Percentiles rank a stretch among this genome's conserved stretches.
Conservation (phyloP, 345 rosid genomes). For the Brassica rapa region DNA sequence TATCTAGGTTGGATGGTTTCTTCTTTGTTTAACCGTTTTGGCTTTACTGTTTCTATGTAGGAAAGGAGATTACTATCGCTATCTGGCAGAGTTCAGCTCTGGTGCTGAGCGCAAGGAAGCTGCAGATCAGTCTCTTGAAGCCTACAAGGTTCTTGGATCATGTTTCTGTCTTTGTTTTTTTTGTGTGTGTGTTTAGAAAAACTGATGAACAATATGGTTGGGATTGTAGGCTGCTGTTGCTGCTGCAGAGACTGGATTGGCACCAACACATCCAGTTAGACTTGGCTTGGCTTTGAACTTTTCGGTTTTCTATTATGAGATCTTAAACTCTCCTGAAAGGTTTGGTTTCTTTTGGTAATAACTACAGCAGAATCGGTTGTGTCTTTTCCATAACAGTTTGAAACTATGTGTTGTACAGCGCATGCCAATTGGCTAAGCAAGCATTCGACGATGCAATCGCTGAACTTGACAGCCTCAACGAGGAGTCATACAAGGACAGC, state of each 20-base stretch:
- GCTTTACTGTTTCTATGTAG: conserved; percentile 28
- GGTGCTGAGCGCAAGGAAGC: conserved; percentile 57
- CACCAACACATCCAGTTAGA: conserved; percentile 62
- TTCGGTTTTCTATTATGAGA: conserved; percentile 62
- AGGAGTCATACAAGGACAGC: conserved; percentile 98
- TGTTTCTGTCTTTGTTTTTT: background rate
- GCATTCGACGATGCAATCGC: conserved; percentile 99
- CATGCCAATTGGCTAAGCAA: conserved; percentile 98
- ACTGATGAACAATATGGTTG: conserved; percentile 5
- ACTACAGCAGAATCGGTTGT: background rate
- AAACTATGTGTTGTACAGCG: conserved; percentile 50
- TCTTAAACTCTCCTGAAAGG: conserved; percentile 60
- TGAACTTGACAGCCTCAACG: conserved; percentile 89
- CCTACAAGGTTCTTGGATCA: conserved; percentile 43
- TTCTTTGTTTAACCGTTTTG: too few species aligned
- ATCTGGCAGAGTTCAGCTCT: conserved; percentile 57
- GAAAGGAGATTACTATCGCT: conserved; percentile 64
- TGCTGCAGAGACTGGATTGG: conserved; percentile 52
- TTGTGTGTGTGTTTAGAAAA: background rate
- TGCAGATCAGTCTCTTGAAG: conserved; percentile 56
- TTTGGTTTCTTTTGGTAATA: conserved; percentile 13
- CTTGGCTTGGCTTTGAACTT: conserved; percentile 58
- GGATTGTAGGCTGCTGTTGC: conserved; percentile 48
- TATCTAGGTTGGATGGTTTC: conserved; percentile 32
- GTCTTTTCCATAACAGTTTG: background rate